phyloP scores from a whole-genome alignment of 2,329 filamentous ascomycete genomes.

The Penicillium brasilianum region DNA sequence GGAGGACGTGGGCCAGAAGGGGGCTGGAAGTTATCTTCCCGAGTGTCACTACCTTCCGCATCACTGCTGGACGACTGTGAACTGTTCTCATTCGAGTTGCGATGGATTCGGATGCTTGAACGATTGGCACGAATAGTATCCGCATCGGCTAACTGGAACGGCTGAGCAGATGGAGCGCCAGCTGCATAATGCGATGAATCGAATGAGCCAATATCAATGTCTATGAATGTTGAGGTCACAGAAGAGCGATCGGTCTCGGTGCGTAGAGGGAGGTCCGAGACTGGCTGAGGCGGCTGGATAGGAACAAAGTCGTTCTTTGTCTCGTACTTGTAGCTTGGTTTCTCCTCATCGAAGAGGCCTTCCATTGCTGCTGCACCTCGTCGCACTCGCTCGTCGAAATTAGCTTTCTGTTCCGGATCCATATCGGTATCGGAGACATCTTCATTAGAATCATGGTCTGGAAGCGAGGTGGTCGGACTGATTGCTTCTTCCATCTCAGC shows the following conservation, averaged over 20 bases:
- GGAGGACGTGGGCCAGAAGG: conserved; percentile 48
- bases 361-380: conserved; percentile 62
- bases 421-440: conserved; percentile 41
- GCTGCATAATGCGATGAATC: conserved; percentile 58
- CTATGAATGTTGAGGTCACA: conserved; percentile 54
- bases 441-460: conserved; percentile 36
- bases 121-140: conserved; percentile 63
- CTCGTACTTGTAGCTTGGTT: conserved; percentile 64
- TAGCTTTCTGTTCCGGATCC: conserved; percentile 53
- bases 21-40: conserved; percentile 40
- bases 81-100: conserved; percentile 44
- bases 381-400: conserved; percentile 62
- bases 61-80: conserved; percentile 41
- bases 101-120: conserved; percentile 53
- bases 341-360: conserved; percentile 61
- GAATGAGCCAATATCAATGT: conserved; percentile 63
- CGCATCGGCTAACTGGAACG: conserved; percentile 57
- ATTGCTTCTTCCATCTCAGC: conserved; percentile 49
- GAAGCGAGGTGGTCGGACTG: conserved; percentile 37
- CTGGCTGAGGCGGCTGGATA: conserved; percentile 48
- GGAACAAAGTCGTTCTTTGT: conserved; percentile 57
- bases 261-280: conserved; percentile 60
- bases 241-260: conserved; percentile 54
- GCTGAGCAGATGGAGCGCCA: conserved; percentile 56
- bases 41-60: conserved; percentile 28